phyloP scores from a whole-genome alignment of 345 rosid genomes.

The Citropsis articulata region DNA sequence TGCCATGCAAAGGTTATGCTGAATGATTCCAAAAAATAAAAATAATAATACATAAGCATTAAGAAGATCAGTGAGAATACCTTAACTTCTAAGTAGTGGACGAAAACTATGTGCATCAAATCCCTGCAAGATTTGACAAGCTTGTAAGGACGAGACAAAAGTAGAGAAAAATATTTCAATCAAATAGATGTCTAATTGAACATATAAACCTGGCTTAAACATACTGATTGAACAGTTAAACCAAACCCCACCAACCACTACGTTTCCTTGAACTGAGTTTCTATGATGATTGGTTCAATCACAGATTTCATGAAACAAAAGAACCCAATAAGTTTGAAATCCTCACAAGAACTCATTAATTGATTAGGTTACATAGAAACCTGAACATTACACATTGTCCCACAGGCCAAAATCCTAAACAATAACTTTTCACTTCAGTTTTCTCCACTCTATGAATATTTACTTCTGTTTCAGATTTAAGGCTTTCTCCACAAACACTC shows the following conservation, averaged over 20 bases:
- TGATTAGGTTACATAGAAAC: neutral
- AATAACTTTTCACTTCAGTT: neutral
- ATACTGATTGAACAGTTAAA: neutral
- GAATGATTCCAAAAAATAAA: neutral
- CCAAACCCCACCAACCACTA: neutral
- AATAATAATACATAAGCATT: neutral
- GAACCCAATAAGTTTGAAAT: neutral
- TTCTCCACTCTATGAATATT: neutral
- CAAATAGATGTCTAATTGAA: neutral
- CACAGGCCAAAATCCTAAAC: neutral
- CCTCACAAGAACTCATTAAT: neutral
- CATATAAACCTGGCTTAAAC: neutral
- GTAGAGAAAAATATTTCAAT: neutral
- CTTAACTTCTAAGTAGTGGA: slow-evolving; percentile 96
- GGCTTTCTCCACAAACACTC: neutral
- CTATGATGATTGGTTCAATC: neutral
- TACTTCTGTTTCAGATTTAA: neutral
- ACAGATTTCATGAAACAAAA: neutral
- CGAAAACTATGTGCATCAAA: slow-evolving; percentile 88
- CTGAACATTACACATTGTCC: too few relatives aligned
- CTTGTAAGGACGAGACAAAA: slow-evolving; percentile 7
- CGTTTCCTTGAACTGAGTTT: neutral
- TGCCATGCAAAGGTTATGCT: neutral
- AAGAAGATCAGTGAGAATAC: slow-evolving; percentile 32
- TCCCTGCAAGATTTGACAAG: slow-evolving; percentile 53